A percentile compares a stretch with the other conserved stretches of the same genome.
Evolutionary conservation across 768 basidiomycete genomes (phyloP).

Genomic region (Leccinum imitatum): DNA sequence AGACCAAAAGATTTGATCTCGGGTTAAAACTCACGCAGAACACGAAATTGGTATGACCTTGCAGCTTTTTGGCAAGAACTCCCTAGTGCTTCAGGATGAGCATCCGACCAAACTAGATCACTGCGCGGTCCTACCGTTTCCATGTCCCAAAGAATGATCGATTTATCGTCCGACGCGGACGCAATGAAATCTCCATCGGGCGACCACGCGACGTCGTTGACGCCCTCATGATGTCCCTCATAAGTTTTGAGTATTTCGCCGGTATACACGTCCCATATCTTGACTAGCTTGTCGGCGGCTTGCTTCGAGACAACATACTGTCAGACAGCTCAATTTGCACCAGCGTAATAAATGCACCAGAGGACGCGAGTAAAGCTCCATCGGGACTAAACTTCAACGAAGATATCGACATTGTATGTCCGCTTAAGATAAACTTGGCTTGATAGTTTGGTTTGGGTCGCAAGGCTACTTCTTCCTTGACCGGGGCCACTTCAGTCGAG

Average conservation of each 20-base stretch:
- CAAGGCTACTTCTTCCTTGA: conserved; percentile 1
- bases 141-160: conserved; percentile 81
- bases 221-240: conserved; percentile 73
- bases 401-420: conserved; percentile 82
- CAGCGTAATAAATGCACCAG: conserved; percentile 53
- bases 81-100: conserved; percentile 39
- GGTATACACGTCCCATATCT: conserved; percentile 74
- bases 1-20: conserved; percentile 84
- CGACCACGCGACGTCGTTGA: conserved; percentile 92
- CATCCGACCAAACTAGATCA: not conserved
- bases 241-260: conserved; percentile 74
- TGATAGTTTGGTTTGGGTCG: conserved; percentile 49
- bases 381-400: conserved; percentile 88
- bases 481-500: not conserved
- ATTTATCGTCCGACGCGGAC: conserved; percentile 92
- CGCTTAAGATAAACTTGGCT: conserved; percentile 63
- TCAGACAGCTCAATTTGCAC: conserved; percentile 11
- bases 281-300: conserved; percentile 84
- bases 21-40: conserved; percentile 94
- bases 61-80: conserved; percentile 60
- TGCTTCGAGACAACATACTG: conserved; percentile 40
- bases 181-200: conserved; percentile 79
- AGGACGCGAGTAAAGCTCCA: conserved; percentile 78
- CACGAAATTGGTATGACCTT: conserved; percentile 91
- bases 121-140: conserved; percentile 47